A percentile compares a stretch with the other conserved stretches of the same genome.
Conservation (phyloP, 2,329 filamentous ascomycete genomes). For the Ceratocystis lukuohia region DNA sequence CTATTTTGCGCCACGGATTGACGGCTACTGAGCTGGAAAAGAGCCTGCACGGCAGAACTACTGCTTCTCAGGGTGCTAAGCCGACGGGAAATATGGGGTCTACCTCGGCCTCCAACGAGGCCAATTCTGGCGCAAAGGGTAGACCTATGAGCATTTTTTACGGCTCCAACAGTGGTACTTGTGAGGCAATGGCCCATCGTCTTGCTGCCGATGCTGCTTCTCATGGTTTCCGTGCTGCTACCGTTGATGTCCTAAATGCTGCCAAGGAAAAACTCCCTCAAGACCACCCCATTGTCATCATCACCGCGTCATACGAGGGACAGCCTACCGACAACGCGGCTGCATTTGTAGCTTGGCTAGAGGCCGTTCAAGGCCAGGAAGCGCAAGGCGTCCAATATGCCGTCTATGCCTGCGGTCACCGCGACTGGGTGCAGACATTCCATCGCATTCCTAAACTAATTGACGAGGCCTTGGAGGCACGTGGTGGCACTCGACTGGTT, state of each 20-base stretch:
- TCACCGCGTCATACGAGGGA: slow-evolving; percentile 62
- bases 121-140: slow-evolving; percentile 20
- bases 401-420: slow-evolving; percentile 51
- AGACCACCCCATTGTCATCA: slow-evolving; percentile 48
- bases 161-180: slow-evolving; percentile 63
- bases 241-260: slow-evolving; percentile 45
- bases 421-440: slow-evolving; percentile 49
- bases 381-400: slow-evolving; percentile 48
- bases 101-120: not conserved
- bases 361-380: slow-evolving; percentile 36
- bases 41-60: slow-evolving; percentile 28
- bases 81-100: not conserved
- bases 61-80: slow-evolving; percentile 14
- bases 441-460: slow-evolving; percentile 53
- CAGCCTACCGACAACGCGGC: slow-evolving; percentile 59
- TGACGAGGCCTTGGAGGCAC: slow-evolving; percentile 36
- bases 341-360: slow-evolving; percentile 55
- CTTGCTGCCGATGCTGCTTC: slow-evolving; percentile 44
- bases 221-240: slow-evolving; percentile 45
- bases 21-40: slow-evolving; percentile 36
- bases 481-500: slow-evolving; percentile 27
- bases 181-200: slow-evolving; percentile 52
- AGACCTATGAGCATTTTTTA: slow-evolving; percentile 53
- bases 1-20: slow-evolving; percentile 37
- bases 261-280: slow-evolving; percentile 47